phyloP scores from a whole-genome alignment of 2,329 filamentous ascomycete genomes.

The Colletotrichum lupini region DNA sequence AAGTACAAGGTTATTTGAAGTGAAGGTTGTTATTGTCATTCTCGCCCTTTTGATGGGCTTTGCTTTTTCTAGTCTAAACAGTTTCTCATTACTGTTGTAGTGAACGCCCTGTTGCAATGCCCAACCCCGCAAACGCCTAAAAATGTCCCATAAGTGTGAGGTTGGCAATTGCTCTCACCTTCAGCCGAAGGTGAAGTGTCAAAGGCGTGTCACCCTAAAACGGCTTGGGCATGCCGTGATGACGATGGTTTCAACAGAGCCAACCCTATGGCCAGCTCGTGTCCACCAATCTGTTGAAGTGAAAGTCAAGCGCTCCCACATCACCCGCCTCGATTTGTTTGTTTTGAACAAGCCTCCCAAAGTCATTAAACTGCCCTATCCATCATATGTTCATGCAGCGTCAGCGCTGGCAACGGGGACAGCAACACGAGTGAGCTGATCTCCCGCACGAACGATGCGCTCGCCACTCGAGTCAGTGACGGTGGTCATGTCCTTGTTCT shows the following conservation, averaged over 20 bases:
- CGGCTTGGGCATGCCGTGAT: background rate
- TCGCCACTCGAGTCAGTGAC: slow-evolving; percentile 85
- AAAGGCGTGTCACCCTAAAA: background rate
- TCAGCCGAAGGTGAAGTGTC: background rate
- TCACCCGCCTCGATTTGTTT: background rate
- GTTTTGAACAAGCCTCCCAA: slow-evolving; percentile 3
- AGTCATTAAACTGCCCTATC: slow-evolving; percentile 9
- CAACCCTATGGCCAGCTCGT: background rate
- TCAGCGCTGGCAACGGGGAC: slow-evolving; percentile 86
- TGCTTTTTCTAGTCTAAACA: slow-evolving; percentile 22
- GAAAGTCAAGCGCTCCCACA: slow-evolving; percentile 6
- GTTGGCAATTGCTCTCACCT: slow-evolving; percentile 8
- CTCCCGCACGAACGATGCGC: slow-evolving; percentile 86
- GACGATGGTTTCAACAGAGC: background rate
- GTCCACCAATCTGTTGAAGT: background rate
- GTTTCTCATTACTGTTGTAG: slow-evolving; percentile 7
- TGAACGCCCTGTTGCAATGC: slow-evolving; percentile 31
- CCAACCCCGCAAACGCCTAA: slow-evolving; percentile 31
- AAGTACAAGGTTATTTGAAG: background rate
- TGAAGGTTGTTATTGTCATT: slow-evolving; percentile 9
- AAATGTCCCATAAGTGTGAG: slow-evolving; percentile 25
- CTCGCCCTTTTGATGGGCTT: background rate
- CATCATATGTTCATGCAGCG: slow-evolving; percentile 69
- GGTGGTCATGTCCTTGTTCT: slow-evolving; percentile 84
- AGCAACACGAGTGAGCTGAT: slow-evolving; percentile 85